Base-by-base conservation (phyloP, 345 rosid genomes). In the Bruguiera gymnorhiza region DNA sequence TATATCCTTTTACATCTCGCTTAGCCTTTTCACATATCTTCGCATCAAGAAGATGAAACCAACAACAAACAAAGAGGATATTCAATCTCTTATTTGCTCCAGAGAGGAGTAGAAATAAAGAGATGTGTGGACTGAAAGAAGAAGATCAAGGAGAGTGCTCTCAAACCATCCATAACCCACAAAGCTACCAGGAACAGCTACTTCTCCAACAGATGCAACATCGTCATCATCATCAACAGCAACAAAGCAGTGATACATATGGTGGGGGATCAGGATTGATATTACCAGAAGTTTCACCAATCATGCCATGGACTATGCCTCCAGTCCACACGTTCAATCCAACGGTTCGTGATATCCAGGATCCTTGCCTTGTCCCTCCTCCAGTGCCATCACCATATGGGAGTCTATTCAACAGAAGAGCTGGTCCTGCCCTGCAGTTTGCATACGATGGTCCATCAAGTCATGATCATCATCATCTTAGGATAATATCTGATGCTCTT, bases 101-200 rank as follows among this genome's bases (percentile, higher is more conserved):
- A 34, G 37, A 34, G 37, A 34, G 37, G 37, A 7, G 11, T 21
- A 54, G 51, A 68, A 54, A 72, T 54, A 57, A 39, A 73, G 73
- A 84, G 8, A 72, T 86, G 90, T 82, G 91, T 53, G 87, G 85
- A 64, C 76, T 86, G 79, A 86, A 88, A 80, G 93, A 90, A 78
- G 98, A 80, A 72, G 82, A 83, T 65, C 85, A 82, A 72, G 87
- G 83, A 53, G 86, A 89, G 65, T 85, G 86, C 79, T 84, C 90
- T 13, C 85, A 78, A 66, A 78, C 87, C 46, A 71, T 86, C 77
- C 87, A 79, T 71, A 83, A 80, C 84, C 76, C 82, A 27, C 94
- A 89, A 80, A 75, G 79, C 43, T 87, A 82, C 79, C 96, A 83
- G 80, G 90, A 88, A 34, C 86, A 88, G 70, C 81, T 88, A 23